phyloP scores from a whole-genome alignment of 73 alveolate species.

The Tetrahymena borealis region DNA sequence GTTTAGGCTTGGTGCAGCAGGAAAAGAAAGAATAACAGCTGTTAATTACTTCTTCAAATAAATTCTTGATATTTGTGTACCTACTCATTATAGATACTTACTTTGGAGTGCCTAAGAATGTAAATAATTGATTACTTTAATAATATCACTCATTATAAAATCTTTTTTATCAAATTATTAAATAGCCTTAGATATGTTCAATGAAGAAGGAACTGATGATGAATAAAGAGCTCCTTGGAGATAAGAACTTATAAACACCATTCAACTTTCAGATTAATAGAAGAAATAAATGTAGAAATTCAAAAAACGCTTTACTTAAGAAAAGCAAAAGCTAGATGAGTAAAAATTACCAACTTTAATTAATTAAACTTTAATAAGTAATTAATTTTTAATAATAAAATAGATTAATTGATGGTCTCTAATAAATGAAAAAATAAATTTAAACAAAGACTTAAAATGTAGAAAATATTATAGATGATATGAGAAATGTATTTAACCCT shows the following conservation, averaged over 20 bases:
- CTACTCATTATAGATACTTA: conserved; percentile 11
- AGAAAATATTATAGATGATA: conserved; percentile 25
- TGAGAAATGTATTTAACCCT: conserved; percentile 25
- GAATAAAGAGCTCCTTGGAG: conserved; percentile 13
- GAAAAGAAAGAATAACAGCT: conserved; percentile 27
- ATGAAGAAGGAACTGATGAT: background rate
- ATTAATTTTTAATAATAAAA: background rate
- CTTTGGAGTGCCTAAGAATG: conserved; percentile 11
- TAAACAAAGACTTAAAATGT: background rate
- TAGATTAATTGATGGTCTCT: background rate
- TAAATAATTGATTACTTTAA: background rate
- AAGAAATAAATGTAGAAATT: conserved; percentile 13
- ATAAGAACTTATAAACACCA: background rate
- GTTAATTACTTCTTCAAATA: conserved; percentile 16
- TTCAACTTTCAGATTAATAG: background rate
- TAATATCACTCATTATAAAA: background rate
- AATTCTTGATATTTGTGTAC: conserved; percentile 19
- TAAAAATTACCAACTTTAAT: background rate
- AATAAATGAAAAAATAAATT: conserved; percentile 10
- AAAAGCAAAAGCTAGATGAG: conserved; percentile 21
- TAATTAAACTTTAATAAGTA: background rate
- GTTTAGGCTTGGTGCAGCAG: conserved; percentile 39
- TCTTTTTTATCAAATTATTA: background rate
- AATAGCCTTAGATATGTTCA: background rate
- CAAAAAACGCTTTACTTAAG: background rate